Conservation (phyloP, 305 asterid genomes). For the Rubia balearica region DNA sequence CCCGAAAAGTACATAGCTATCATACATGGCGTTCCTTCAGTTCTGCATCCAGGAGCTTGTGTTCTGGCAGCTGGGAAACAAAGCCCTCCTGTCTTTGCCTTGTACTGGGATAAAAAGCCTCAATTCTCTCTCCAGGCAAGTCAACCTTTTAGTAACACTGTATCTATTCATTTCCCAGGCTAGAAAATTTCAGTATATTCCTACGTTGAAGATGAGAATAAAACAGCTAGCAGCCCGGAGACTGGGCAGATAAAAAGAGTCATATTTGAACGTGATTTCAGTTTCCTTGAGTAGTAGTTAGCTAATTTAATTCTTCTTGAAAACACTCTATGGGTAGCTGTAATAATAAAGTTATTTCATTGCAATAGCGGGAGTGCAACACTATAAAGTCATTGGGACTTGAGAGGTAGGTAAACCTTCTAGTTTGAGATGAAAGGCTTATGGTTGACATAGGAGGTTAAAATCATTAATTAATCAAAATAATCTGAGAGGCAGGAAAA, state of each 20-base stretch:
- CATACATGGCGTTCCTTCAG: conserved; percentile 70
- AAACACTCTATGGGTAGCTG: background rate
- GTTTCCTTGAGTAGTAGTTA: background rate
- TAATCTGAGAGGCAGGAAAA: background rate
- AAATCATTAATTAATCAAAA: background rate
- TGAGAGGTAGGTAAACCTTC: background rate
- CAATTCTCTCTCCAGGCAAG: conserved; percentile 93
- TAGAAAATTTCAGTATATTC: background rate
- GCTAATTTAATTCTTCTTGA: background rate
- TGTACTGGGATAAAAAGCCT: conserved; percentile 86
- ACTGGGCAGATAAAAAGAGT: background rate
- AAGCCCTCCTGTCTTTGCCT: conserved; percentile 68
- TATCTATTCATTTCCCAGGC: background rate
- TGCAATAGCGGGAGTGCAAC: background rate
- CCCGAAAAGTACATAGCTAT: conserved; percentile 87
- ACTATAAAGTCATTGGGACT: background rate
- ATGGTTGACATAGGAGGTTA: background rate
- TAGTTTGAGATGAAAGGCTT: background rate
- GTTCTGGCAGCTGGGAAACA: conserved; percentile 82
- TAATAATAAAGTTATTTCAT: background rate
- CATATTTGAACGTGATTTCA: background rate
- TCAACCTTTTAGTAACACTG: background rate
- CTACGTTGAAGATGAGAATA: background rate
- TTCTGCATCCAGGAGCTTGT: conserved; percentile 93
- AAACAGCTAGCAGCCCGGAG: background rate